Percentiles rank a stretch among this genome's conserved stretches.
Conservation (phyloP, 805 yeast species). For the Metschnikowia orientalis region DNA sequence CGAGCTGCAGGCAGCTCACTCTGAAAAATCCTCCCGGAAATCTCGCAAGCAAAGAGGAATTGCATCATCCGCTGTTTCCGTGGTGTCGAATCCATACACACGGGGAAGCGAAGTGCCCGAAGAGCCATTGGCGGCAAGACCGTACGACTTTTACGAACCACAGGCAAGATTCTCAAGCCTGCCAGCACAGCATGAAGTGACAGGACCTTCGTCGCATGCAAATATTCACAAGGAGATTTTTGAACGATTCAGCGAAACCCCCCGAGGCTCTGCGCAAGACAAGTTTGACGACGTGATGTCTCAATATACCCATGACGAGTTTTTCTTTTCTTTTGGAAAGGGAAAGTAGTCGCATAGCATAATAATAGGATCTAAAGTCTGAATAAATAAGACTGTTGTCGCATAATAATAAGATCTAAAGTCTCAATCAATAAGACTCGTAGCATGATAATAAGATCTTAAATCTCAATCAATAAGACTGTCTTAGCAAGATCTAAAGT, state of each 20-base stretch:
- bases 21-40: too few relatives aligned
- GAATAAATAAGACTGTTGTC: neutral
- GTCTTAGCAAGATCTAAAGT: too few relatives aligned
- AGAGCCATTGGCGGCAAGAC: conserved; percentile 8
- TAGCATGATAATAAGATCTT: neutral
- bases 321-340: conserved; percentile 11
- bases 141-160: conserved; percentile 9
- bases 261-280: neutral
- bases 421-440: conserved; percentile 2
- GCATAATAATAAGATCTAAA: too few relatives aligned
- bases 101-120: too few relatives aligned
- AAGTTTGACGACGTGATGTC: conserved; percentile 7
- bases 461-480: neutral
- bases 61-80: too few relatives aligned
- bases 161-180: conserved; percentile 2
- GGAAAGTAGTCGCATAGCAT: conserved; percentile 1
- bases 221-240: conserved; percentile 1
- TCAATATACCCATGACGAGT: conserved; percentile 12
- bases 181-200: neutral
- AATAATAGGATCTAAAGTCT: neutral
- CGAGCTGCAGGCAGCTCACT: too few relatives aligned
- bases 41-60: too few relatives aligned
- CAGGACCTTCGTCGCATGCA: neutral
- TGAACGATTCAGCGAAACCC: neutral
- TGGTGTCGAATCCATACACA: too few relatives aligned